Evolutionary conservation across 176 grass and related monocot genomes (phyloP), one percentile per base, ranked within the genome.

Genomic region (Eleusine coracana): DNA sequence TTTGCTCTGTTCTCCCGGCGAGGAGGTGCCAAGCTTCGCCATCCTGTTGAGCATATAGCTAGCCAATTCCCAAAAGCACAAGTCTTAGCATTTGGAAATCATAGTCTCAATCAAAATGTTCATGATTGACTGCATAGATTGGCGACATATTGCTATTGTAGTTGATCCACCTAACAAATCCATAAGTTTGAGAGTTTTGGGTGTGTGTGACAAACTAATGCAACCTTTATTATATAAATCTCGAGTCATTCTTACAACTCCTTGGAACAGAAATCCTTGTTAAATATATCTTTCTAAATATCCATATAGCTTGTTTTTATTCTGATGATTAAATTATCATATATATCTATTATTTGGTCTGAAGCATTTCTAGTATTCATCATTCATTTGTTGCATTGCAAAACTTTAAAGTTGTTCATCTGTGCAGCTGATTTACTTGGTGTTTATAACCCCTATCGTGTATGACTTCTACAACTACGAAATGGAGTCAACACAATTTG

Each of bases 381-480:
- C 5, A 51, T 42, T 44, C 60, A 27, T 81, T 51, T 82, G 18
- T 76, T 55, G 42, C 1, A 1, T 13, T 40, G 11, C 12, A 15
- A 27, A 29, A 84, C 6, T 59, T 64, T 86, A 54, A 94, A 55
- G 12, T 14, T 21, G 7, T 21, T 86, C 36, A 45, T 71, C 62
- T 78, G 10, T 86, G 72, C 90, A 95, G 90, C 71, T 94, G 68
- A 55, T 91, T 38, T 91, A 94, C 76, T 18, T 91, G 38, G 83
- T 83, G 38, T 81, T 91, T 72, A 81, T 94, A 44, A 94, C 92
- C 28, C 92, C 92, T 21, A 10, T 91, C 10, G 60, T 88, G 70
- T 86, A 91, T 1, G 92, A 88, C 60, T 94, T 94, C 83, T 94
- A 94, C 80, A 94, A 94, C 60, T 70, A 91, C 42, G 92, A 94